phyloP scores from a whole-genome alignment of 2,329 filamentous ascomycete species.

The Penicillium sclerotigenum region DNA sequence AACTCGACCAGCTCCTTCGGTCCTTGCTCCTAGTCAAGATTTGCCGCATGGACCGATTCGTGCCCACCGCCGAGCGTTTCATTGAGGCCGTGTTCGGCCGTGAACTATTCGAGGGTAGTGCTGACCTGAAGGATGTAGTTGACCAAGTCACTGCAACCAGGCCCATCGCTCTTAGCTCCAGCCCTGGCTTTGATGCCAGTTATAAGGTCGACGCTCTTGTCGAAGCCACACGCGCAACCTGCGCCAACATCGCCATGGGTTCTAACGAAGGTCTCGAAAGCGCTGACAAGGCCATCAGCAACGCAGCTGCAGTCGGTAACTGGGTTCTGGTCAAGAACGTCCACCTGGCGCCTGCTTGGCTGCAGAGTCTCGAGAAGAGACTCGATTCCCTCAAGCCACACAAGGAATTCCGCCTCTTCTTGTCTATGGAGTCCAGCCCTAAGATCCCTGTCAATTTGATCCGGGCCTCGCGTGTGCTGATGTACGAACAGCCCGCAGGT shows the following conservation, averaged over 20 bases:
- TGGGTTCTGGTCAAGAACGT: conserved; percentile 99
- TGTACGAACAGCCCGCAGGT: conserved; percentile 97
- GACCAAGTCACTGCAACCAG: conserved; percentile 77
- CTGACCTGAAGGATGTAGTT: conserved; percentile 82
- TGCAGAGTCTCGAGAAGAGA: conserved; percentile 94
- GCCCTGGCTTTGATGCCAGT: conserved; percentile 93
- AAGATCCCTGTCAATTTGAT: conserved; percentile 97
- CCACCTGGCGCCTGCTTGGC: conserved; percentile 90
- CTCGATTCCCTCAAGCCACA: conserved; percentile 94
- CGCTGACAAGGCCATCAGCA: conserved; percentile 91
- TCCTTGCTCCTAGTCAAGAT: conserved; percentile 90
- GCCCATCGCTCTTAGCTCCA: conserved; percentile 89
- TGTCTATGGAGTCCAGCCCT: conserved; percentile 95
- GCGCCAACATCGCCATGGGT: conserved; percentile 98
- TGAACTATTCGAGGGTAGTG: conserved; percentile 75
- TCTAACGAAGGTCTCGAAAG: conserved; percentile 90
- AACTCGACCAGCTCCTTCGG: conserved; percentile 72
- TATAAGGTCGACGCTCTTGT: conserved; percentile 98
- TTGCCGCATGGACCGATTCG: conserved; percentile 91
- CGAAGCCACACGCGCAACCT: conserved; percentile 74
- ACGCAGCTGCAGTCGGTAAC: conserved; percentile 83
- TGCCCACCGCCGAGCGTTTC: conserved; percentile 89
- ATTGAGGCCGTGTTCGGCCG: conserved; percentile 80
- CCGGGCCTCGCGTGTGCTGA: conserved; percentile 86
- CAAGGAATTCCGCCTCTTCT: conserved; percentile 86